Evolutionary conservation across 2,329 filamentous ascomycete species (phyloP), one percentile per base, ranked within the genome.

Genomic region (Aspergillus sp.): DNA sequence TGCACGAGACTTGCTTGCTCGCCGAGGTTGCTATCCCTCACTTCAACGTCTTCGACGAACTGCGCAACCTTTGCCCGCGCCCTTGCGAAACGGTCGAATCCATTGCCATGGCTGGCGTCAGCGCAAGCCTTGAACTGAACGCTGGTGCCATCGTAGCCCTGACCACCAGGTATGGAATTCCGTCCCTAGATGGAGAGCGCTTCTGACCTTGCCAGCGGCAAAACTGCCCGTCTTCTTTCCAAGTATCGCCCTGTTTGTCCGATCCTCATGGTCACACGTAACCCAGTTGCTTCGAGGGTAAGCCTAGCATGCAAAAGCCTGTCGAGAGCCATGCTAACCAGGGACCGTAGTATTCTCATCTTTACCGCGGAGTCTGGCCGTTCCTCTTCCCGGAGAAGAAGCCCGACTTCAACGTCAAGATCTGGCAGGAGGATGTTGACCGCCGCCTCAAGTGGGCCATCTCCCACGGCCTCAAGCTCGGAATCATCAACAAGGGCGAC

Each of bases 401-500:
- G 79, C 91, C 91, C 51, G 86, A 98, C 70, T 98, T 96, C 67
- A 75, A 74, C 61, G 76, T 82, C 64, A 77, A 82, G 55, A 88
- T 93, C 68, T 98, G 91, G 91, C 91, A 98, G 71, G 86, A 96
- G 72, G 89, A 98, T 66, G 91, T 98, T 51, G 91, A 98, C 68
- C 78, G 80, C 61, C 86, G 91, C 58, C 85, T 98, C 65, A 94
- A 89, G 75, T 98, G 89, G 88, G 91, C 85, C 61, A 85, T 98
- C 61, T 70, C 75, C 59, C 78, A 86, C 59, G 91, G 86, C 50
- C 76, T 94, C 54, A 78, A 82, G 65, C 82, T 98, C 27, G 72
- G 78, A 42, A 78, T 91, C 38, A 72, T 93, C 44, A 80, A 79
- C 62, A 78, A 86, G 57, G 85, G 84, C 41, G 83, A 88, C 50